Evolutionary conservation across 768 basidiomycete species (phyloP), one percentile per base, ranked within the genome.

Genomic region (Hydnomerulius pinastri): DNA sequence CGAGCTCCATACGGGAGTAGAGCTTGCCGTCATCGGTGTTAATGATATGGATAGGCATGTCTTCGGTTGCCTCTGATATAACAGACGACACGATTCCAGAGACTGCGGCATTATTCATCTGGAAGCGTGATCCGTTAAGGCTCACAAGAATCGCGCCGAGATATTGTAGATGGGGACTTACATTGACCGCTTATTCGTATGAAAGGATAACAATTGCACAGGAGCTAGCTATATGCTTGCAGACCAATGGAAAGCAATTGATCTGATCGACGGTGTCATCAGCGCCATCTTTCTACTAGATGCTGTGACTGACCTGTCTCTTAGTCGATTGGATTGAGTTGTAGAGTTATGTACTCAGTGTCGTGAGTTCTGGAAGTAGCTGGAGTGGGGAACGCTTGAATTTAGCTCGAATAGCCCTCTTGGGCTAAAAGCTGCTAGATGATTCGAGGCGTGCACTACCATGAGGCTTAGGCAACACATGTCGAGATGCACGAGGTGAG

Each of bases 21-120:
- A 50, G 25, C 28, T 50, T 50, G 13, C 49, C 49, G 20, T 50
- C 49, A 7, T 45, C 15, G 13, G 49, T 50, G 23, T 46, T 50
- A 9, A 50, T n/a, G 24, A 50, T 28, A 2, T 28, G 49, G 7
- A 46, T 9, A 13, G 49, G 49, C 13, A 46, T 46, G n/a, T 23
- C 21, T 11, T 10, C 10, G 15, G 15, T 32, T 15, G 4, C 30
- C 30, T 11, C 10, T 15, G 11, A 3, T 4, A 11, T 11, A 32
- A 32, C 10, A 3, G 10, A 4, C 30, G 3, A 4, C 4, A 32
- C 30, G 10, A 32, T 5, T 10, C 10, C 30, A 32, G 10, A 3
- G 10, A 32, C 10, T 32, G 30, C 30, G n/a, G n/a, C n/a, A 4
- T 11, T 32, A 11, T 32, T 32, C 30, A 11, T 32, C 30, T 32